Percentiles rank a stretch among this genome's conserved stretches.
These are phyloP conservation scores for Dillenia suffruticosa DNA, from an alignment of 164 flowering plant species.

Conservation along the genomic window DNA sequence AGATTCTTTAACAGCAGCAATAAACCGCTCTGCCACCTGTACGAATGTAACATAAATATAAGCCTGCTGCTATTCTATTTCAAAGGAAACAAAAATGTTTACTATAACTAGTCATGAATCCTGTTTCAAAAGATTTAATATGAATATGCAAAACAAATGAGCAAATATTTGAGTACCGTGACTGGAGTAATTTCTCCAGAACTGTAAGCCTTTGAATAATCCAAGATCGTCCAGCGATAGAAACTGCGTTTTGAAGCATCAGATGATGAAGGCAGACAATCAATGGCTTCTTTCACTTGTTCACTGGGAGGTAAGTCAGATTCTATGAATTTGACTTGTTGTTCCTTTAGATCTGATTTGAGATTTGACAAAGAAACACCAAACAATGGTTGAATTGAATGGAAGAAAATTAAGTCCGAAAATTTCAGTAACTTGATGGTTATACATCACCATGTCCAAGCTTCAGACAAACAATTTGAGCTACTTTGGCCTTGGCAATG, in stretches of 20 bases:
- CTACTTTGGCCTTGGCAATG: background rate
- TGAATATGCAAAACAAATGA: background rate
- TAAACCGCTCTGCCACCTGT: slow-evolving; percentile 72
- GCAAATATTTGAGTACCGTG: slow-evolving; percentile 33
- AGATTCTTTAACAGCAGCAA: slow-evolving; percentile 55
- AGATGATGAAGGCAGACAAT: slow-evolving; percentile 38
- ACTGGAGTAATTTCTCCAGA: slow-evolving; percentile 65
- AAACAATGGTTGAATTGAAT: too few species aligned
- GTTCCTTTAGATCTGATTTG: slow-evolving; percentile 33
- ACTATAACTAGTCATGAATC: too few species aligned
- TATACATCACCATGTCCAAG: too few species aligned
- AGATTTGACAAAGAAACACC: too few species aligned
- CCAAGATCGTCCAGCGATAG: slow-evolving; percentile 68
- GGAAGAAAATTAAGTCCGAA: too few species aligned
- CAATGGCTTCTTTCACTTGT: slow-evolving; percentile 51
- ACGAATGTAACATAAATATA: slow-evolving; percentile 1
- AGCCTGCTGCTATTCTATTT: too few species aligned
- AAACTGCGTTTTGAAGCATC: slow-evolving; percentile 26
- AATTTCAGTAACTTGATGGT: too few species aligned
- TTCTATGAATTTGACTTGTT: slow-evolving; percentile 36
- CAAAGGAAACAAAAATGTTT: too few species aligned
- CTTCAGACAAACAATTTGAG: too few species aligned
- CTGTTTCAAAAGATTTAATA: too few species aligned
- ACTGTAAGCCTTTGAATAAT: slow-evolving; percentile 68
- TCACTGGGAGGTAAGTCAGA: slow-evolving; percentile 45